These are phyloP conservation scores for Sonneratia caseolaris DNA, from an alignment of 345 rosid species.

Conservation along the genomic window DNA sequence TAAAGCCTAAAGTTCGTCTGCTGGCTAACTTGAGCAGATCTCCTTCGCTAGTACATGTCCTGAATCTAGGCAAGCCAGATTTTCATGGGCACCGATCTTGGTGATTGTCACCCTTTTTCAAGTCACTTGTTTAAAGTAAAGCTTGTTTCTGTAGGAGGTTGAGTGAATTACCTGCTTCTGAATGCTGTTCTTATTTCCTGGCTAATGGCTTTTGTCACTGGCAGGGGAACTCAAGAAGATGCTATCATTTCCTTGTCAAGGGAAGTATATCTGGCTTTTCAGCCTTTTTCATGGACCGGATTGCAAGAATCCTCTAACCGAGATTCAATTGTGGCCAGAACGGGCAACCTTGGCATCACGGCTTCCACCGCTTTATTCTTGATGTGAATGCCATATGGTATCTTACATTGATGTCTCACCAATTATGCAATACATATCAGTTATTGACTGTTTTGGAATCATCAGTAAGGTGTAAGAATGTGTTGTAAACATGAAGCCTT, in stretches of 20 bases:
- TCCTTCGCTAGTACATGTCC: background rate
- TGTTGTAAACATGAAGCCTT: background rate
- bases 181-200: background rate
- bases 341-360: slow-evolving; percentile 44
- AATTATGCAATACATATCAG: background rate
- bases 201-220: slow-evolving; percentile 7
- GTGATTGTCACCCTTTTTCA: slow-evolving; percentile 64
- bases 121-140: slow-evolving; percentile 53
- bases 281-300: slow-evolving; percentile 69
- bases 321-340: slow-evolving; percentile 68
- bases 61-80: slow-evolving; percentile 66
- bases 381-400: slow-evolving; percentile 17
- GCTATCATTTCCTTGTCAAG: slow-evolving; percentile 46
- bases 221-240: slow-evolving; percentile 73
- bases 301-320: slow-evolving; percentile 60
- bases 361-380: slow-evolving; percentile 37
- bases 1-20: too few relatives aligned
- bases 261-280: slow-evolving; percentile 69
- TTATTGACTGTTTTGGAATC: background rate
- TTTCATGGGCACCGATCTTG: slow-evolving; percentile 55
- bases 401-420: background rate
- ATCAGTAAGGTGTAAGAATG: background rate
- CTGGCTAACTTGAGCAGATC: too few relatives aligned
- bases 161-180: slow-evolving; percentile 2
- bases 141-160: background rate